Conservation (phyloP, 495 filamentous ascomycete genomes). For the Neurospora tetraspora region DNA sequence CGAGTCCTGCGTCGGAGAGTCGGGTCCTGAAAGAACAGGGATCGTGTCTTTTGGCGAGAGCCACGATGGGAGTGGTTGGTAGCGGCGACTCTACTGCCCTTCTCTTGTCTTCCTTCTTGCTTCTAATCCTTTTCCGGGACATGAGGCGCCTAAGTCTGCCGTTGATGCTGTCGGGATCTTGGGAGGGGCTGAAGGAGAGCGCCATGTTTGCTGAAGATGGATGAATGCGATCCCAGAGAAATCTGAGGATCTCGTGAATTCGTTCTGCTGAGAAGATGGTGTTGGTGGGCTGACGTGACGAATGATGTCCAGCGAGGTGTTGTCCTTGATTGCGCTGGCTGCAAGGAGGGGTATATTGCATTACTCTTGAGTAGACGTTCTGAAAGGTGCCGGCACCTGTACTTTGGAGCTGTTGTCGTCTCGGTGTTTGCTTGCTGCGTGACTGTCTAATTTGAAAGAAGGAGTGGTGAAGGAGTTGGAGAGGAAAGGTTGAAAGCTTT, state of each 20-base stretch:
- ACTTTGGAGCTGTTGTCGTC: not conserved
- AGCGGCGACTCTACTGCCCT: not conserved
- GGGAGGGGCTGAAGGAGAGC: not conserved
- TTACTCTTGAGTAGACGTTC: not conserved
- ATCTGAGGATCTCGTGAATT: not conserved
- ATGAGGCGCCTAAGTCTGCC: not conserved
- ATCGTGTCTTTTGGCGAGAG: slow-evolving; percentile 1
- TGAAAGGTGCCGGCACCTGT: not conserved
- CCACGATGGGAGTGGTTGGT: not conserved
- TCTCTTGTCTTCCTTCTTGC: not conserved
- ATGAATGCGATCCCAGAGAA: not conserved
- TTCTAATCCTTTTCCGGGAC: not conserved
- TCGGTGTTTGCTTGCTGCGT: not conserved
- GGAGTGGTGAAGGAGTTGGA: not conserved
- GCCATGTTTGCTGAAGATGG: not conserved
- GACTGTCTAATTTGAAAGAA: not conserved
- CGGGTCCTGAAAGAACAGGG: slow-evolving; percentile 10
- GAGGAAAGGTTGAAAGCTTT: not conserved
- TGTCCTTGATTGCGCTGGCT: not conserved
- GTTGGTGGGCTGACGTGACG: not conserved
- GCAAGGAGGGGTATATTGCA: not conserved
- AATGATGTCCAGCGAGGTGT: not conserved
- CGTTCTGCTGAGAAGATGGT: not conserved
- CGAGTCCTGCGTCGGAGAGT: slow-evolving; percentile 1
- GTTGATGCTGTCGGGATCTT: not conserved